phyloP scores from a whole-genome alignment of 768 basidiomycete genomes.

The Tylopilus plumbeoviolaceoides region DNA sequence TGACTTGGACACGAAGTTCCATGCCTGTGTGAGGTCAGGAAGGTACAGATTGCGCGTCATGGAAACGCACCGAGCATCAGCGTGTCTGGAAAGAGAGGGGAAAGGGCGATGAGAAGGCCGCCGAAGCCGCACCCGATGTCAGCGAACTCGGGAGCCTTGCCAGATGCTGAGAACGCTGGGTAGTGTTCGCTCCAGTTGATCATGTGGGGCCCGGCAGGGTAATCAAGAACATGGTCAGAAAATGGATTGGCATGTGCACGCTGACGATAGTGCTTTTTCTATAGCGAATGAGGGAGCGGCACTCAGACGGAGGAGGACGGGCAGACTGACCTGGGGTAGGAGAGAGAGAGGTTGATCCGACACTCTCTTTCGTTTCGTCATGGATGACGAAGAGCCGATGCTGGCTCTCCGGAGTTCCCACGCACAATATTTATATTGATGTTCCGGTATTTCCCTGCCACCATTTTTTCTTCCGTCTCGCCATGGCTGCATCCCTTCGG shows the following conservation, averaged over 20 bases:
- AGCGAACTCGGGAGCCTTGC: slow-evolving; percentile 84
- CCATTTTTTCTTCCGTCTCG: slow-evolving; percentile 8
- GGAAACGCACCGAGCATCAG: slow-evolving; percentile 83
- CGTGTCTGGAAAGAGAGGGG: slow-evolving; percentile 86
- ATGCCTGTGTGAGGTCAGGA: slow-evolving; percentile 53
- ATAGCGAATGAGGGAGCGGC: neutral
- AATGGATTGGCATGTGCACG: slow-evolving; percentile 85
- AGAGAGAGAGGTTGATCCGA: slow-evolving; percentile 10
- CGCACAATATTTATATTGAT: slow-evolving; percentile 4
- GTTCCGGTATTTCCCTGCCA: slow-evolving; percentile 26
- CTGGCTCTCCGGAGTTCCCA: slow-evolving; percentile 6
- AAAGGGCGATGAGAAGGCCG: slow-evolving; percentile 83
- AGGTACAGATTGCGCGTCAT: neutral
- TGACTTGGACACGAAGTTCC: slow-evolving; percentile 96
- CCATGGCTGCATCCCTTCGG: slow-evolving; percentile 44
- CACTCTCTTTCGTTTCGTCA: slow-evolving; percentile 29
- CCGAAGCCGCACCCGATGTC: slow-evolving; percentile 99
- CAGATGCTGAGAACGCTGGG: slow-evolving; percentile 57
- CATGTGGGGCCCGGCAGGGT: slow-evolving; percentile 68
- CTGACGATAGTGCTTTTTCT: slow-evolving; percentile 85
- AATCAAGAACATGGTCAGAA: slow-evolving; percentile 84
- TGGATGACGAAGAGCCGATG: neutral
- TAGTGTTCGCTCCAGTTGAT: slow-evolving; percentile 86
- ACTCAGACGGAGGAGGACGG: too few relatives aligned
- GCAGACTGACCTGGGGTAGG: slow-evolving; percentile 48